Evolutionary conservation across 1,284 basidiomycete species (phyloP), one percentile per base, ranked within the genome.

Genomic region (Polyporus tsugae): DNA sequence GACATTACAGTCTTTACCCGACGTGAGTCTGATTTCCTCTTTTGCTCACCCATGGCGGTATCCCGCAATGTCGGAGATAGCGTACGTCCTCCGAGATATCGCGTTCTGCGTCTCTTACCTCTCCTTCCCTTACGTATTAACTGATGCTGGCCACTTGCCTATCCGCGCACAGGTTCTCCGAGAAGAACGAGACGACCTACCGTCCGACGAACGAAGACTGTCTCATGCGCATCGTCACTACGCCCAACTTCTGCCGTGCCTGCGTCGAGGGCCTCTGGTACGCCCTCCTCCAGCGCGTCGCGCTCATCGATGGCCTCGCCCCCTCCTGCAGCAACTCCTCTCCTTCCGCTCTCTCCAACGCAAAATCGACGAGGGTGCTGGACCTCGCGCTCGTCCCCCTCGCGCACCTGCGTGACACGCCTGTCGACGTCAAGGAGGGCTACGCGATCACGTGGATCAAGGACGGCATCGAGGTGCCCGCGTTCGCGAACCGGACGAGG

Each of bases 171-270:
- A 92, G 89, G 25, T 92, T 84, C 75, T 89, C 89, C 0, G 80
- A 87, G 35, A 78, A 80, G 61, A 92, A 93, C 72, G 76, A 79
- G 65, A 92, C 90, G 0, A 85, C 86, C 2, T 93, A 91, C 78
- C 86, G 91, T 19, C 92, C 92, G 44, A 95, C 93, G 3, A 94
- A 95, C 74, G 91, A 94, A 74, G 91, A 89, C 75, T 95, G 94
- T 76, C 86, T 95, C 63, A 95, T 96, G 94, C 90, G 94, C 38
- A 83, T 84, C 60, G 90, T 94, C 60, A 90, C 85, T 41, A 83
- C 85, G 0, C 87, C 89, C 74, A 88, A 89, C 74, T 94, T 95
- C 78, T 95, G 94, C 81, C 87, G 84, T 65, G 90, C 90, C 59
- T 96, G 94, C 78, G 78, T 86, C 13, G 91, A 94, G 72, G 91